Base-by-base conservation (phyloP, 257 asterid species). In the Gynochthodes officinalis region DNA sequence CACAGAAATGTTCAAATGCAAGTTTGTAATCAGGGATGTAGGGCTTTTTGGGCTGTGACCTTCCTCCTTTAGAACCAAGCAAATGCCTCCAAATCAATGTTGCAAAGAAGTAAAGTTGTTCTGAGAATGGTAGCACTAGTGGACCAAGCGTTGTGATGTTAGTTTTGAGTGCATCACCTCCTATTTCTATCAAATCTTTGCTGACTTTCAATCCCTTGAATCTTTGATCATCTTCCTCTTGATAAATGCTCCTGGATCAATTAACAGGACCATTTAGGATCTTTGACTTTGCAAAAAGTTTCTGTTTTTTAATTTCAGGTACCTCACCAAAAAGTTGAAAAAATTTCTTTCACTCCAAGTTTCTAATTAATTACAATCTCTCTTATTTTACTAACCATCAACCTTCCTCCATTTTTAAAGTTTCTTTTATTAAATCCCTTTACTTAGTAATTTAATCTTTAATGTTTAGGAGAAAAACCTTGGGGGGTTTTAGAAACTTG, bases 1-100 rank as follows among this genome's bases (percentile, higher is more conserved):
- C 81, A 52, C 99, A 94, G 83, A 94, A 90, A 78, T 94, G 99
- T 86, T 94, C 99, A 72, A 94, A 94, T 0, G 99, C 97, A 0
- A 91, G 96, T 84, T 89, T 94, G 90, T 89, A 94, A 67, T 91
- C 98, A 0, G 99, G 99, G 72, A 94, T 94, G 89, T 94, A 94
- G 0, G 97, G 98, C 74, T 84, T 89, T 2, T 77, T 55, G 57
- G 84, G 60, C 40, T 65, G 80, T 1, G 92, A 54, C 12, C 68
- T 49, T 9, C 63, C 64, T 18, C 80, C 75, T 0, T 73, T 75
- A 2, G 72, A 48, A 74, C 90, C 86, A 18, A 70, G 73, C 13
- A 92, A 39, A 58, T 84, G 77, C 62, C 87, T 83, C 91, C 93
- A 89, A 1, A 82, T 70, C 0, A 91, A 84, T 4, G 85, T 79